Evolutionary conservation across 495 filamentous ascomycete species (phyloP), one percentile per base, ranked within the genome.

Genomic region (Letharia lupina): DNA sequence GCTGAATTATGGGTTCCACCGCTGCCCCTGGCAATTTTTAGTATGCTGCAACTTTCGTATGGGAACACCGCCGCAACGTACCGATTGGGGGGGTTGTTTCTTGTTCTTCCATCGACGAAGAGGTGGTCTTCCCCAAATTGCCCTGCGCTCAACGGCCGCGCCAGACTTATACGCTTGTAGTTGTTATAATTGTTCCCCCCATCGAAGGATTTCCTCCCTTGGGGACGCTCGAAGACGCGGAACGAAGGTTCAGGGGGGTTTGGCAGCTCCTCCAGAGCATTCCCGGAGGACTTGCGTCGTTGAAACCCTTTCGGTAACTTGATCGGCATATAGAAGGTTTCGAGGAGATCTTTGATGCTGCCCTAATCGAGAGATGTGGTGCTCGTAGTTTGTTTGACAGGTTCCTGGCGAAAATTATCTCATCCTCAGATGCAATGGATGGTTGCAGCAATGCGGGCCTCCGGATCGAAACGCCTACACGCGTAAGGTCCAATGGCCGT

Each of bases 251-350:
- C 76, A n/a, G 77, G 76, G 31, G 74, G 73, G 31, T 78, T 75
- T 65, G 82, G 76, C 40, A 75, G 74, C 41, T 85, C 84, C 64
- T 88, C 87, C 45, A 88, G 74, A 60, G 77, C 79, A 75, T 87
- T 88, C 44, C 82, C 84, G 69, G 84, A 81, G 70, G 87, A 89
- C 77, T 88, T 89, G 66, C 87, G 83, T 70, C 87, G 82, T 69
- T 79, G 76, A 69, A 89, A 88, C 66, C 76, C 74, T 72, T 86
- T 89, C 62, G 84, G 84, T 64, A 88, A 78, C 77, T 87, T 87
- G 75, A 87, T 89, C 75, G 87, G 87, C 85, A 89, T 89, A 67
- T 75, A 78, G 71, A 64, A 50, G 44, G 52, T 41, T 62, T 59
- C 47, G 37, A n/a, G 10, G 41, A 16, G 18, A 10, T 28, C 13